These are phyloP conservation scores for Collybiopsis luxurians DNA, from an alignment of 768 basidiomycete species.

Conservation along the genomic window DNA sequence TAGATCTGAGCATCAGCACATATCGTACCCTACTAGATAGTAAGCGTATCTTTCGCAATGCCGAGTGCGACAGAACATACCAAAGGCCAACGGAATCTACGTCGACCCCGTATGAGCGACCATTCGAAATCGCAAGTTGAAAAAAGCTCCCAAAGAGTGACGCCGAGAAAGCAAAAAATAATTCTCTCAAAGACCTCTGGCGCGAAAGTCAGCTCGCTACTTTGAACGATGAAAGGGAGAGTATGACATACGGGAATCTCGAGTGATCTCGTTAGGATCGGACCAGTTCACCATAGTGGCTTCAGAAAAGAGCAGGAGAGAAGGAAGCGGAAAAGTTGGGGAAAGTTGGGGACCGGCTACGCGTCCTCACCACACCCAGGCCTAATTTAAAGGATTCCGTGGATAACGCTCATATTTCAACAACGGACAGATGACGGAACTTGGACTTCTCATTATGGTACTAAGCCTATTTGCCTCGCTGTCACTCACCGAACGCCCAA, in stretches of 20 bases:
- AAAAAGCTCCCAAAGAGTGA: slow-evolving; percentile 68
- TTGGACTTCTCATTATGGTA: slow-evolving; percentile 1
- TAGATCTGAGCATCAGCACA: neutral
- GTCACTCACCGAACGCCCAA: neutral
- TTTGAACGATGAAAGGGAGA: neutral
- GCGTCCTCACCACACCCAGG: too few relatives aligned
- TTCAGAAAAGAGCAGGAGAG: neutral
- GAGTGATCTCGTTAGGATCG: slow-evolving; percentile 38
- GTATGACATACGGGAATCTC: slow-evolving; percentile 34
- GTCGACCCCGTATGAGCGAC: slow-evolving; percentile 56
- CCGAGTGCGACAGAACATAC: slow-evolving; percentile 33
- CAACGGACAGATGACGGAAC: neutral
- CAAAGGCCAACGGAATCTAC: slow-evolving; percentile 67
- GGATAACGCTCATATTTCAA: neutral
- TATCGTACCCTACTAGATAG: neutral
- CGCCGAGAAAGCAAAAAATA: slow-evolving; percentile 61
- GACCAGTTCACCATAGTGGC: slow-evolving; percentile 50
- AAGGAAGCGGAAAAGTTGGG: neutral
- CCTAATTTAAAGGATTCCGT: neutral
- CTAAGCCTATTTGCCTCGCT: slow-evolving; percentile 3
- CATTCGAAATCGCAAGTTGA: slow-evolving; percentile 65
- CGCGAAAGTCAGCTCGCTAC: neutral
- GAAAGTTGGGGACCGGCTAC: neutral
- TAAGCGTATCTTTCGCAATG: slow-evolving; percentile 1
- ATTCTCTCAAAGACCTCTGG: slow-evolving; percentile 58